Base-by-base conservation (phyloP, 148 eudicot genomes). In the Arbutus unedo region DNA sequence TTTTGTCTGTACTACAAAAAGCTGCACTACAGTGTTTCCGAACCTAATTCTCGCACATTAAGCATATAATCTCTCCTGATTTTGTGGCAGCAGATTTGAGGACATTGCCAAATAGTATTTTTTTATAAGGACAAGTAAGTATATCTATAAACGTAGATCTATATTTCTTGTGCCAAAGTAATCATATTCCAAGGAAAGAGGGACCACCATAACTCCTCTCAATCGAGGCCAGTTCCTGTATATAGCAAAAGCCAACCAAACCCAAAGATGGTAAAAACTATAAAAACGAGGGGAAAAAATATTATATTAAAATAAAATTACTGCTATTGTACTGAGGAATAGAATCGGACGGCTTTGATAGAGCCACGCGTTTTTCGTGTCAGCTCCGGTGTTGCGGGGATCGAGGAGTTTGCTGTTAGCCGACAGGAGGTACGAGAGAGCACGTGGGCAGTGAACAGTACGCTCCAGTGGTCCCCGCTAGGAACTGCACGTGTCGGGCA, bases 401-500 rank as follows among this genome's bases (percentile, higher is more conserved):
- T 66, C 71, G 71, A 66, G 71, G 71, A 25, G 70, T 25, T 2
- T 2, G 15, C 21, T 21, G 38, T 62, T 64, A 0, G 43, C 71
- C 71, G 71, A 66, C 71, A 66, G 16, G 71, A 23, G 71, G 71
- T 66, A 66, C 71, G 71, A 66, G 0, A 43, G 43, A 16, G 71
- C 71, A 66, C 71, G 71, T 66, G 71, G 71, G 41, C 4, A 1
- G 71, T 66, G 11, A 2, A 10, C 11, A 4, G 71, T 66, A 66
- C 68, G 41, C 41, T 31, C 68, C 1, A 7, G 68, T 21, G 13
- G 38, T 8, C 38, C 38, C 68, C 11, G 0, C 9, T 9, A 21
- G 70, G 21, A 64, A 41, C 8, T 64, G 70, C 41, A 64, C 70
- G 70, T 60, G 62, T 57, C 62, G 62, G 62, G 62, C 62, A 50